phyloP scores from a whole-genome alignment of 2,329 filamentous ascomycete species.

The Rhexocercosporidium sp. region DNA sequence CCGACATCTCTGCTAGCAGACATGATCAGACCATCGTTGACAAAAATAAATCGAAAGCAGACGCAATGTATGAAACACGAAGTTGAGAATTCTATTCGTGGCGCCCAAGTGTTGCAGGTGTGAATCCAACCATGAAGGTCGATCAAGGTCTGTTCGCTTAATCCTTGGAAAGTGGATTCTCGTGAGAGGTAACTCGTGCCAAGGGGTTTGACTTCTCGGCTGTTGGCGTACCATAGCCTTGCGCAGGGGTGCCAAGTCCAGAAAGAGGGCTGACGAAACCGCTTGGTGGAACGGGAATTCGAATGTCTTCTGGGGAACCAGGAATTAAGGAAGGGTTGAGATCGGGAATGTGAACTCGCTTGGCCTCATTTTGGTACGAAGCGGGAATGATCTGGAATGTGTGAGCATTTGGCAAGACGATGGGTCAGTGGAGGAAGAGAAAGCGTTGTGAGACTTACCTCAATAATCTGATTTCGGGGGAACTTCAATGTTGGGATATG shows the following conservation, averaged over 20 bases:
- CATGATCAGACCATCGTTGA: neutral
- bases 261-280: conserved; percentile 44
- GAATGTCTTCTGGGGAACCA: conserved; percentile 79
- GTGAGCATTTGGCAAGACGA: neutral
- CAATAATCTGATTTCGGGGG: conserved; percentile 95
- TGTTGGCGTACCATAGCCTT: conserved; percentile 7
- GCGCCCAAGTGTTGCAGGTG: neutral
- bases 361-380: conserved; percentile 95
- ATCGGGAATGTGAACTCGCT: conserved; percentile 82
- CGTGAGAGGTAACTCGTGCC: conserved; percentile 9
- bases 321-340: conserved; percentile 70
- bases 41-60: neutral
- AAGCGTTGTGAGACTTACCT: conserved; percentile 54
- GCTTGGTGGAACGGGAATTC: conserved; percentile 73
- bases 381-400: conserved; percentile 79
- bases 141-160: neutral
- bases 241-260: conserved; percentile 36
- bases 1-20: neutral
- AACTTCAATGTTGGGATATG: conserved; percentile 94
- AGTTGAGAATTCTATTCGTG: neutral
- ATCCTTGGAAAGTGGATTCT: conserved; percentile 21
- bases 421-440: neutral
- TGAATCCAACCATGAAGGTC: neutral
- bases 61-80: neutral
- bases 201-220: conserved; percentile 11